These are phyloP conservation scores for Geotrichum ghanense DNA, from an alignment of 805 yeast genomes.

Conservation along the genomic window DNA sequence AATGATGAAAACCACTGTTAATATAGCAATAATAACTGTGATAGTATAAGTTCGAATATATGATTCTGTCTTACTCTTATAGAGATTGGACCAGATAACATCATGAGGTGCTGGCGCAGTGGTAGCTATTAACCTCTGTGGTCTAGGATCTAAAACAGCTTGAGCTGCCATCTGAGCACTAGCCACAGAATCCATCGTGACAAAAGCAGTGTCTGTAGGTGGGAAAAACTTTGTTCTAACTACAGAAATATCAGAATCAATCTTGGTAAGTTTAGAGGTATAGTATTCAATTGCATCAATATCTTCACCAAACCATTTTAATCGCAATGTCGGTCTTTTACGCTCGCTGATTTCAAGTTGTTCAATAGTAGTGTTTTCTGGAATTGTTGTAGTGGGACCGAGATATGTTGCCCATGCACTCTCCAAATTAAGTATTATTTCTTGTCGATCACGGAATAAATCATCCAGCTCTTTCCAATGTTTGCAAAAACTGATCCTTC, in stretches of 20 bases:
- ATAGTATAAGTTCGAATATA: slow-evolving; percentile 51
- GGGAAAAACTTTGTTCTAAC: slow-evolving; percentile 58
- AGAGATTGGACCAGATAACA: slow-evolving; percentile 83
- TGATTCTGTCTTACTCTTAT: slow-evolving; percentile 66
- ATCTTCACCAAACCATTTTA: slow-evolving; percentile 50
- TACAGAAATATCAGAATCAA: slow-evolving; percentile 58
- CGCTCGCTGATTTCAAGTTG: slow-evolving; percentile 17
- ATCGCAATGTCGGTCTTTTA: slow-evolving; percentile 50
- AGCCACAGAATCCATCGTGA: slow-evolving; percentile 91
- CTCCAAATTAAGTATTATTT: slow-evolving; percentile 49
- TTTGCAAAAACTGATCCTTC: slow-evolving; percentile 65
- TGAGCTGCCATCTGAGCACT: slow-evolving; percentile 96
- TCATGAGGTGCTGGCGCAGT: slow-evolving; percentile 96
- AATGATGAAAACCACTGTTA: slow-evolving; percentile 61
- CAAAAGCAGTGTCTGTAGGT: slow-evolving; percentile 83
- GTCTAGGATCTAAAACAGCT: slow-evolving; percentile 83
- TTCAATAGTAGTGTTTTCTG: neutral
- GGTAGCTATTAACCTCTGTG: slow-evolving; percentile 67
- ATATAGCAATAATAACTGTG: slow-evolving; percentile 52
- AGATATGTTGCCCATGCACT: slow-evolving; percentile 60
- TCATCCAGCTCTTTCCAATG: slow-evolving; percentile 74
- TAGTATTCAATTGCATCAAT: slow-evolving; percentile 77
- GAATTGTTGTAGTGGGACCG: slow-evolving; percentile 26
- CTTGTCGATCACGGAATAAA: slow-evolving; percentile 50
- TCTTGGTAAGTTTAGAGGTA: slow-evolving; percentile 50